Conservation (phyloP, 306 rosid species). For the Ceratonia siliqua region DNA sequence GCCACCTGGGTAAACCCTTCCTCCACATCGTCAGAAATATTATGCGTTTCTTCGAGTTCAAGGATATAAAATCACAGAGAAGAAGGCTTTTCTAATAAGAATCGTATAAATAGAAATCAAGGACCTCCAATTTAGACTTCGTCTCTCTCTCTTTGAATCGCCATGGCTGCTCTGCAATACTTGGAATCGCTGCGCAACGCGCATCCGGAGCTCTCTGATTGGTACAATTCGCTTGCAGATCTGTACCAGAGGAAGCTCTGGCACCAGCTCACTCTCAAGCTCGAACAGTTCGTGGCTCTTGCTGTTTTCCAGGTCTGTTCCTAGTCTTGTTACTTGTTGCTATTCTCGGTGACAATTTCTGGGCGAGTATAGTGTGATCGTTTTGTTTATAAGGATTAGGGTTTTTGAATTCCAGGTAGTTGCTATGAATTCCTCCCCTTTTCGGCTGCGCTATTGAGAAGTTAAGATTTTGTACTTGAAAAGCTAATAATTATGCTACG, state of each 20-base stretch:
- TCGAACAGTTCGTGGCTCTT: conserved; percentile 92
- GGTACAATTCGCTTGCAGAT: conserved; percentile 96
- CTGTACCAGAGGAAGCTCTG: conserved; percentile 99
- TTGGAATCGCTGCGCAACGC: conserved; percentile 82
- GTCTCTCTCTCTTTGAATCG: no score
- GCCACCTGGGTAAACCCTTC: no score
- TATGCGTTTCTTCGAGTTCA: no score
- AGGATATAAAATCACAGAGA: no score
- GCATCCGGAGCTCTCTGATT: conserved; percentile 87
- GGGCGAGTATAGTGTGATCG: neutral
- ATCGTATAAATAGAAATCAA: no score
- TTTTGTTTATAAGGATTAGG: conserved; percentile 41
- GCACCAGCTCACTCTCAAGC: conserved; percentile 99
- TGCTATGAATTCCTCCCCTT: neutral
- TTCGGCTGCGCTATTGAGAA: neutral
- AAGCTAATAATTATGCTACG: neutral
- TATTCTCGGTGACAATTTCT: conserved; percentile 4
- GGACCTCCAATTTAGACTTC: no score
- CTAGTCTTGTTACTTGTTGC: neutral
- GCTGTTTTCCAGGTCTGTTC: conserved; percentile 76
- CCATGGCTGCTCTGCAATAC: conserved; percentile 96
- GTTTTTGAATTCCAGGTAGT: conserved; percentile 41
- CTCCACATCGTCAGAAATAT: no score
- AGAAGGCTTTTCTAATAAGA: no score
- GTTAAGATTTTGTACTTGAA: neutral